Evolutionary conservation across 225 moss, liverwort and hornwort species (phyloP), one percentile per base, ranked within the genome.

Genomic region (Marchantia polymorpha): DNA sequence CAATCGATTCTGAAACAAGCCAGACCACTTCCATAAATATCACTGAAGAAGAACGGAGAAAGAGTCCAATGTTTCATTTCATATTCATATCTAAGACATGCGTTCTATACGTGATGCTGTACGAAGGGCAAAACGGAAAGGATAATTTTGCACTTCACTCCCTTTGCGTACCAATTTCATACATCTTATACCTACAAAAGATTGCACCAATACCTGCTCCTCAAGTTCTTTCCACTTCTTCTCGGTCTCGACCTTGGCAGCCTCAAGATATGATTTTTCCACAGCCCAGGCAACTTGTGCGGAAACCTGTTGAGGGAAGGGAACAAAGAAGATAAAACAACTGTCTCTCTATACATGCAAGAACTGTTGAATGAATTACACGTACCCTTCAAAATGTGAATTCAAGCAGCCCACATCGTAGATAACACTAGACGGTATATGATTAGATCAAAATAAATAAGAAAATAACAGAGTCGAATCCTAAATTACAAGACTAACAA

Each of bases 211-310:
- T 81, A 91, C 96, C 94, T 97, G 97, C 74, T 99, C 89, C 76
- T 95, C 91, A 78, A 95, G 82, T 74, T 91, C 97, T 81, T 90
- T 95, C 75, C 86, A 82, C 83, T 93, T 99, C 85, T 89, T 95
- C 80, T 95, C 95, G 63, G 89, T 87, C 73, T 99, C 94, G 75
- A 81, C 58, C 79, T 77, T 91, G 71, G 88, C 84, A 50, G 90
- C 86, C 58, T 93, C 97, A 71, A 93, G 86, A 64, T 88, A 82
- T 31, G 94, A 91, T 73, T 92, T 93, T 79, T 99, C 93, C 95
- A 93, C 89, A 68, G 90, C 94, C 97, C 94, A 94, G 12, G 89
- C 86, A 70, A 95, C 93, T 77, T 92, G 89, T 78, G 91, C 82
- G 10, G 88, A 87, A 73, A 86, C 97, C 95, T 97, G 84, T 74